These are phyloP conservation scores for Spizellomyces sp. DNA, from an alignment of 192 early-diverging fungal genomes.

Conservation along the genomic window DNA sequence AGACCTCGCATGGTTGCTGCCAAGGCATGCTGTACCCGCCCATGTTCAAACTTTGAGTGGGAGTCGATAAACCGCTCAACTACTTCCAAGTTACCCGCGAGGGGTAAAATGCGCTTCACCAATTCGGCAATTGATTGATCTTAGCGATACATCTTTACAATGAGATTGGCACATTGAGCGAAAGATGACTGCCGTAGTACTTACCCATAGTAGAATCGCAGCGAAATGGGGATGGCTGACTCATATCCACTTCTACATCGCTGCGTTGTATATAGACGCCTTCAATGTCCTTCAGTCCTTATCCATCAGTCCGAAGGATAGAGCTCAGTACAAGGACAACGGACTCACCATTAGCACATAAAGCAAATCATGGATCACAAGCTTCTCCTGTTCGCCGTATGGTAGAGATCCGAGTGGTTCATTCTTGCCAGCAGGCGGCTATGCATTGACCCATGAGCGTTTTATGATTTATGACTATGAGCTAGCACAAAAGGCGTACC, in stretches of 20 bases:
- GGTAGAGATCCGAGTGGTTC: neutral
- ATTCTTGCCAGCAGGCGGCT: too few relatives aligned
- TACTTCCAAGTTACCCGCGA: slow-evolving; percentile 73
- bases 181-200: neutral
- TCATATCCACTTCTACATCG: too few relatives aligned
- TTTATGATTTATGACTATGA: too few relatives aligned
- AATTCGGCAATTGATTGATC: slow-evolving; percentile 64
- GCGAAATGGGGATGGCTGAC: neutral
- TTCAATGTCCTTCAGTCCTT: neutral
- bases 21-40: slow-evolving; percentile 87
- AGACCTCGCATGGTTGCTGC: slow-evolving; percentile 77
- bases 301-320: slow-evolving; percentile 10
- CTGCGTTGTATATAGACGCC: slow-evolving; percentile 58
- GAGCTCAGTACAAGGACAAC: neutral
- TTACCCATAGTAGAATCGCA: slow-evolving; percentile 18
- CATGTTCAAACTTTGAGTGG: slow-evolving; percentile 77
- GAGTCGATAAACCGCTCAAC: slow-evolving; percentile 77
- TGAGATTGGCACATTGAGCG: neutral
- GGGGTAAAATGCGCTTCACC: slow-evolving; percentile 75
- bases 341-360: slow-evolving; percentile 77
- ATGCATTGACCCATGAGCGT: too few relatives aligned
- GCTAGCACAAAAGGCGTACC: too few relatives aligned
- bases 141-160: neutral
- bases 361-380: slow-evolving; percentile 86
- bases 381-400: slow-evolving; percentile 69